phyloP scores from a whole-genome alignment of 345 rosid genomes.

The Streptanthus diversifolius region DNA sequence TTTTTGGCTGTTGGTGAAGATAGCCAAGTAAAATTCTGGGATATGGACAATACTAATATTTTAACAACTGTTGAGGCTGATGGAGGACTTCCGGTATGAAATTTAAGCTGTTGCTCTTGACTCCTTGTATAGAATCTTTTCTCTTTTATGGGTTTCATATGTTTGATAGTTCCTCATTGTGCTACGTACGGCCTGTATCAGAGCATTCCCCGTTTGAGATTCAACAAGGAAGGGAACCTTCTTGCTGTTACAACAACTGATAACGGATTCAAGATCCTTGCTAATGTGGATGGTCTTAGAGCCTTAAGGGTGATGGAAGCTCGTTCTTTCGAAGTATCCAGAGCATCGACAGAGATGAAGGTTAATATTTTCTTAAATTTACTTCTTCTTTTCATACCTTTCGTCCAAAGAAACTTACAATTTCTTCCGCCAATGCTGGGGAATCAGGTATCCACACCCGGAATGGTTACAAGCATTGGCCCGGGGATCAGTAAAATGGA shows the following conservation, averaged over 20 bases:
- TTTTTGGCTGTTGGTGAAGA: constrained; percentile 77
- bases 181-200: constrained; percentile 19
- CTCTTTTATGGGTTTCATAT: not conserved
- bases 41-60: constrained; percentile 58
- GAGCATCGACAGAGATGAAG: constrained; percentile 37
- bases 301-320: constrained; percentile 44
- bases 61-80: constrained; percentile 59
- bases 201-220: constrained; percentile 57
- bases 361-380: not conserved
- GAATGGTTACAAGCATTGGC: constrained; percentile 37
- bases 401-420: not conserved
- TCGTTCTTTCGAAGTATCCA: constrained; percentile 45
- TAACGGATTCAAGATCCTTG: constrained; percentile 58
- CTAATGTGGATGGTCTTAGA: constrained; percentile 56
- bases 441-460: constrained; percentile 44
- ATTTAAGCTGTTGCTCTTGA: not conserved
- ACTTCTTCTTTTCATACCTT: not conserved
- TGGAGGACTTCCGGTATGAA: constrained; percentile 61
- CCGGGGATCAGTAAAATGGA: constrained; percentile 49
- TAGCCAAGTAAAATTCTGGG: constrained; percentile 62
- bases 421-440: not conserved
- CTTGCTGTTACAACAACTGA: constrained; percentile 63
- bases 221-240: constrained; percentile 70
- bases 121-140: not conserved
- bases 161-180: constrained; percentile 12